Base-by-base conservation (phyloP, 2,329 filamentous ascomycete genomes). In the Sporothrix pseudoabietina region DNA sequence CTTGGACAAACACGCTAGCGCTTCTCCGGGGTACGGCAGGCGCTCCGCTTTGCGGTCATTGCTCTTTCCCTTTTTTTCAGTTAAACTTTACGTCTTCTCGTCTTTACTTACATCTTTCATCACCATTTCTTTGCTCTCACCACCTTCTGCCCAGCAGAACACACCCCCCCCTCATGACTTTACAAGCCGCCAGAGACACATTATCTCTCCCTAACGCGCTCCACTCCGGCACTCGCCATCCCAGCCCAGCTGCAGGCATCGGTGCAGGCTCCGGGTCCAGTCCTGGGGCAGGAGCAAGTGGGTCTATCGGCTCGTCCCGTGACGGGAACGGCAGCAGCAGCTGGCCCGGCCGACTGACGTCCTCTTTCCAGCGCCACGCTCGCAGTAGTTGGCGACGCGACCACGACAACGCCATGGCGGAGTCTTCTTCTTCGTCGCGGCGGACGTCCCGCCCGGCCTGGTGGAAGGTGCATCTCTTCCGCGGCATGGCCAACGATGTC, bases 401-500 rank as follows among this genome's bases (percentile, higher is more conserved):
- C 61, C n/a, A 26, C 66, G 30, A n/a, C 30, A 52, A 16, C 65
- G 22, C 30, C 32, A 71, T 69, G 54, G 49, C 70, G 12, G 41
- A 32, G 30, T 71, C 70, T 9, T 41, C 61, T 7, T 26, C 61
- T 7, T 26, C 39, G 3, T 19, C 39, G 39, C 7, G 16, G 32
- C 26, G 26, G 26, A 9, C 61, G 22, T 30, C 39, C 39, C 61
- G 41, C 35, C 4, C 61, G 14, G 66, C 69, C n/a, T 95, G 93
- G 93, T 96, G 92, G 91, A 91, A 87, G 79, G 87, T 94, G 32
- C 86, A 86, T 69, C 84, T 92, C 69, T 95, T 95, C 81, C 88
- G 88, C 52, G 94, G 94, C 78, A 97, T 97, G 89, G 80, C 90
- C 73, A 90, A 92, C 79, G 94, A 97, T 82, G 78, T 97, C 47